phyloP scores from a whole-genome alignment of 441 rosid genomes.

The Biscutella laevigata region DNA sequence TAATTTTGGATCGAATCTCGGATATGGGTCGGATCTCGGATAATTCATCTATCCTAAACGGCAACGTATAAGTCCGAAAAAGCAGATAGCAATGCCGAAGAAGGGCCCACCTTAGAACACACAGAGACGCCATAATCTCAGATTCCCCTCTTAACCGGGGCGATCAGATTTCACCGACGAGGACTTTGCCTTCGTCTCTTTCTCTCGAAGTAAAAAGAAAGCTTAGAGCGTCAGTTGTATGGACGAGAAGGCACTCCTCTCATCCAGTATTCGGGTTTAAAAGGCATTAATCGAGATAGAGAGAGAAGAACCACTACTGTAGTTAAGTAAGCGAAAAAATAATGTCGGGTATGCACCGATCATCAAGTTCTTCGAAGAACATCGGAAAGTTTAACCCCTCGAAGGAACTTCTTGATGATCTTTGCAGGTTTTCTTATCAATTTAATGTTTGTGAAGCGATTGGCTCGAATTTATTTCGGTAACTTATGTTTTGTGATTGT shows the following conservation, averaged over 20 bases:
- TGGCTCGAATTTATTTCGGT: background rate
- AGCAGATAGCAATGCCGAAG: background rate
- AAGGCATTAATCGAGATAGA: constrained; percentile 1
- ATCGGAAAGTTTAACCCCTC: constrained; percentile 71
- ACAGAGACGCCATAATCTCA: background rate
- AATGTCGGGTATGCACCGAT: constrained; percentile 68
- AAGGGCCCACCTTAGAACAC: constrained; percentile 2
- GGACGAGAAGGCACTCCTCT: constrained; percentile 2
- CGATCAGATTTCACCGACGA: constrained; percentile 21
- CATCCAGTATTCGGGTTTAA: constrained; percentile 28
- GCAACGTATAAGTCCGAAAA: background rate
- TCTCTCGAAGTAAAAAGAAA: background rate
- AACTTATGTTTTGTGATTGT: background rate
- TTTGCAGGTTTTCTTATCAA: constrained; percentile 59
- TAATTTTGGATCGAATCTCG: no score
- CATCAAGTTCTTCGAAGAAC: constrained; percentile 63
- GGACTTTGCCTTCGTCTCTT: background rate
- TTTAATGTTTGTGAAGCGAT: constrained; percentile 1
- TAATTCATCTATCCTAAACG: background rate
- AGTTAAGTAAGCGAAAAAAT: background rate
- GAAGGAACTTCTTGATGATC: constrained; percentile 92
- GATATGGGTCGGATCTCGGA: constrained; percentile 20
- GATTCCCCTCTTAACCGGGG: constrained; percentile 1
- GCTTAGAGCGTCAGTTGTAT: background rate
- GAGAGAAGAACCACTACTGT: background rate